These are phyloP conservation scores for Spiraea crenata DNA, from an alignment of 331 rosid species.

Conservation along the genomic window DNA sequence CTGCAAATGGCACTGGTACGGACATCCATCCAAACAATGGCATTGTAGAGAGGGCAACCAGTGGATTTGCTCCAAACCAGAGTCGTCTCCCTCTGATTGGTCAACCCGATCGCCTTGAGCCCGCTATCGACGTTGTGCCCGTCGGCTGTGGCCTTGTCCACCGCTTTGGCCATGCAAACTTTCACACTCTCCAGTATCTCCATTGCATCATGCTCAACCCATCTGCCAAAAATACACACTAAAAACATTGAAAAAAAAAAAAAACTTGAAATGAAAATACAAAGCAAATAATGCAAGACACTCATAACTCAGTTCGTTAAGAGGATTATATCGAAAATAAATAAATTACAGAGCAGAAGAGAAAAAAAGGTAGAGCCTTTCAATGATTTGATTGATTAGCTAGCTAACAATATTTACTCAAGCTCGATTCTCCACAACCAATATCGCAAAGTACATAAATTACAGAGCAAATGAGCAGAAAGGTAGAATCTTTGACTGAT, in stretches of 20 bases:
- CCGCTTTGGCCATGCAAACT: constrained; percentile 68
- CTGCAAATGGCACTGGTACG: constrained; percentile 81
- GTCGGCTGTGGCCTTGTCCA: constrained; percentile 77
- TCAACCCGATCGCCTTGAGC: constrained; percentile 76
- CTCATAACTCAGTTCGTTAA: too few species aligned
- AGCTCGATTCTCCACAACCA: too few species aligned
- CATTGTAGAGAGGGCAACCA: constrained; percentile 73
- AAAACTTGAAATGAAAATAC: neutral
- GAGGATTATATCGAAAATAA: too few species aligned
- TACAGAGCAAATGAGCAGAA: neutral
- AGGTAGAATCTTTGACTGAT: neutral
- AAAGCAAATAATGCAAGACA: neutral
- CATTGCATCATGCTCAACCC: constrained; percentile 92
- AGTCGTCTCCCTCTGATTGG: constrained; percentile 92
- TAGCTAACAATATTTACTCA: too few species aligned
- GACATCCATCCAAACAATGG: constrained; percentile 96
- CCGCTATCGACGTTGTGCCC: constrained; percentile 73
- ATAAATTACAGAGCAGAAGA: too few species aligned
- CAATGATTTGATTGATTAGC: too few species aligned
- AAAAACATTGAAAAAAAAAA: neutral
- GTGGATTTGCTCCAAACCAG: constrained; percentile 95
- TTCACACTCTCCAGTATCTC: constrained; percentile 90
- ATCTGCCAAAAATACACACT: constrained; percentile 31
- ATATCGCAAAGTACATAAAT: neutral
- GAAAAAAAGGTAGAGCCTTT: too few species aligned